Percentiles rank a stretch among this genome's conserved stretches.
Conservation (phyloP, 1,284 basidiomycete genomes). For the Pholiota adiposa region DNA sequence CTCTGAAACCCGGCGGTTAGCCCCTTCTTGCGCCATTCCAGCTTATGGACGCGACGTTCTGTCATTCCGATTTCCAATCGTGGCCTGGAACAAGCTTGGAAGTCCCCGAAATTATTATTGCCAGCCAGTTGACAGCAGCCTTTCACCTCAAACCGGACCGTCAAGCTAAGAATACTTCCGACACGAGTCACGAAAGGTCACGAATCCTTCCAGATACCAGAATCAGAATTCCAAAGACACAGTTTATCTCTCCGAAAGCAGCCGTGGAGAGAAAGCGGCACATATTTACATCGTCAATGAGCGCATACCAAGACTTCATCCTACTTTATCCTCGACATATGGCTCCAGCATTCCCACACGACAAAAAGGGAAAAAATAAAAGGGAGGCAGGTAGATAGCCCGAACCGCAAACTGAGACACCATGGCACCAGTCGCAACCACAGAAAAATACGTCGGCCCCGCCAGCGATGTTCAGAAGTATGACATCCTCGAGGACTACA, state of each 20-base stretch:
- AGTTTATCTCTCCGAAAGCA: conserved; percentile 1
- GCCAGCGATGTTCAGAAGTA: conserved; percentile 26
- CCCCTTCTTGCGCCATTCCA: no score
- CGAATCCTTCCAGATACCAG: conserved; percentile 13
- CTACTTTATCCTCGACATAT: neutral
- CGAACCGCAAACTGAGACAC: neutral
- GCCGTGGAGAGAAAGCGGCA: conserved; percentile 10
- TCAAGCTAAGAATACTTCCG: conserved; percentile 4
- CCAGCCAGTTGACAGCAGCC: no score
- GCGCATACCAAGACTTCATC: conserved; percentile 14
- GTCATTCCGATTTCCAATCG: no score
- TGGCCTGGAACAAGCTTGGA: no score
- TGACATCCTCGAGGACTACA: conserved; percentile 55
- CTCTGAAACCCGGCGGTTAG: no score
- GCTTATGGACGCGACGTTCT: no score
- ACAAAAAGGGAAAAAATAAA: conserved; percentile 9
- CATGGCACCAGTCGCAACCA: conserved; percentile 36
- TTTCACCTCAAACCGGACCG: neutral
- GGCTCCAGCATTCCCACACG: conserved; percentile 13
- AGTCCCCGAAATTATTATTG: no score
- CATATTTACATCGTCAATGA: conserved; percentile 8
- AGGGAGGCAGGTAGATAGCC: neutral
- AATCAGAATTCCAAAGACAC: conserved; percentile 2
- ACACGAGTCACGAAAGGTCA: conserved; percentile 9
- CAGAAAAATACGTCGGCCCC: conserved; percentile 18